Percentiles rank a stretch among this genome's conserved stretches.
These are phyloP conservation scores for Populus hybrid DNA, from an alignment of 441 rosid genomes.

Conservation along the genomic window DNA sequence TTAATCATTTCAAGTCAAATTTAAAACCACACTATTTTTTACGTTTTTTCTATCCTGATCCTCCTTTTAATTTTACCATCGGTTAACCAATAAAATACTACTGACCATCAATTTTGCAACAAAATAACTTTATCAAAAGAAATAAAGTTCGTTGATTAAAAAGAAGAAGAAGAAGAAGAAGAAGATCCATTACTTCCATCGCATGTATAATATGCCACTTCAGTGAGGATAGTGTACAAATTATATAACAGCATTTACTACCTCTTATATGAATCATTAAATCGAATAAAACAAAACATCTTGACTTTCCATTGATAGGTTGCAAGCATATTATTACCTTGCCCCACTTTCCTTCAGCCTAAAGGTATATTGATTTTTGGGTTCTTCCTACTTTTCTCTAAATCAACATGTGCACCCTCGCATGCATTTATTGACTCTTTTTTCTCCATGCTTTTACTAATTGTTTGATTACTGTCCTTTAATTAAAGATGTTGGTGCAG, in stretches of 20 bases:
- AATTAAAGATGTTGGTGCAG: not conserved
- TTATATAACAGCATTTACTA: not conserved
- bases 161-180: too few species aligned
- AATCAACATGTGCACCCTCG: not conserved
- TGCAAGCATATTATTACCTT: not conserved
- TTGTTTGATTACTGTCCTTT: not conserved
- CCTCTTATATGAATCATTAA: not conserved
- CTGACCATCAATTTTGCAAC: too few species aligned
- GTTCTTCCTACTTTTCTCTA: not conserved
- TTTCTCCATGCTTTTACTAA: not conserved
- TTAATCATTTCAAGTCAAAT: too few species aligned
- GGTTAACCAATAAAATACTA: too few species aligned
- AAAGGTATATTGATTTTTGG: conserved; percentile 8
- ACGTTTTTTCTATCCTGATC: too few species aligned
- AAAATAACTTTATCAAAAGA: too few species aligned
- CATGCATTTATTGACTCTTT: conserved; percentile 8
- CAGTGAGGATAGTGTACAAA: not conserved
- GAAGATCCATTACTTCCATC: too few species aligned
- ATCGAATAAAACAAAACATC: not conserved
- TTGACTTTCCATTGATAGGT: conserved; percentile 6
- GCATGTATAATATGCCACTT: not conserved
- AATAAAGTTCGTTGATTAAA: too few species aligned
- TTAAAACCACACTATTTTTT: too few species aligned
- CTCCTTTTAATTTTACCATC: too few species aligned
- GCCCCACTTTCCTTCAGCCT: conserved; percentile 16